Base-by-base conservation (phyloP, 306 rosid species). In the Fagus crenata region DNA sequence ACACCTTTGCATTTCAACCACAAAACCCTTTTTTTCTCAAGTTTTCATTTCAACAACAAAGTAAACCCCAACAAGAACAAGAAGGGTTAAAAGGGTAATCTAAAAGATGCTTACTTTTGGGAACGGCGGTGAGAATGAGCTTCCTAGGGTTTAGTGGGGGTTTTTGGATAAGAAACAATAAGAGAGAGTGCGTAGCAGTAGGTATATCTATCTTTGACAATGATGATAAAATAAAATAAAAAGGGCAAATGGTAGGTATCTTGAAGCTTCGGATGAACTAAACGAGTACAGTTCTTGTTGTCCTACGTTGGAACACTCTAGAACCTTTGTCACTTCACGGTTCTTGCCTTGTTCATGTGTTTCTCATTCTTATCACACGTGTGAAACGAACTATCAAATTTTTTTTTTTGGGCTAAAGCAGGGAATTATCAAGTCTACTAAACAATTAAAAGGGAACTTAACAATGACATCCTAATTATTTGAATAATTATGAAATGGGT, bases 251-350 rank as follows among this genome's bases (percentile, higher is more conserved):
- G 9, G 35, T 49, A 28, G 33, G 49, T n/a, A 63, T 82, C 87
- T 31, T 69, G 84, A 84, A 84, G 36, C 80, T 69, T 80, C 84
- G 65, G 49, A n/a, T 49, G 2, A 54, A 60, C 78, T 33, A 49
- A 59, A 49, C 35, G 22, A 35, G 49, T 1, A 13, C 43, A 53
- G 22, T 56, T 63, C 35, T 7, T 2, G 60, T 73, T 73, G 79
- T 81, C 87, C 43, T 69, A 37, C 32, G 11, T 77, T 15, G 22
- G 81, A 81, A 84, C 43, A 49, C 75, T 80, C 87, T 74, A 81
- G 78, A 81, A 80, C 15, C 43, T 32, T 15, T 28, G 42, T 13
- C 28, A 9, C 5, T 18, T 36, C 3, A 13, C 33, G 2, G 40
- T 31, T 31, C 1, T 2, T 46, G 3, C 2, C 7, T 2, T 2